Base-by-base conservation (phyloP, 148 eudicot genomes). In the Beta vulgaris region DNA sequence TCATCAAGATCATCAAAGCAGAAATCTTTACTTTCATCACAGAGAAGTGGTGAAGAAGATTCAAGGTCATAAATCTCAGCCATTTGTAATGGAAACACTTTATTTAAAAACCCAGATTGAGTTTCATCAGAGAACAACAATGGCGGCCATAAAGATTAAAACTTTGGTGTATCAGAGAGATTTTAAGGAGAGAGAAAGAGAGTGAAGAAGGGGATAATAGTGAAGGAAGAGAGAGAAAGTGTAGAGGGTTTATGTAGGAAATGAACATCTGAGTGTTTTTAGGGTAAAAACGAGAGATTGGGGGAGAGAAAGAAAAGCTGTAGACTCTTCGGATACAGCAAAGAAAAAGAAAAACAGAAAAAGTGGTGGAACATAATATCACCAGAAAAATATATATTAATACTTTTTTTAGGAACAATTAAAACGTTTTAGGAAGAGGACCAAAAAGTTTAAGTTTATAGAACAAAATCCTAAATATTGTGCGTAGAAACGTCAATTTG, bases 1-100 rank as follows among this genome's bases (percentile, higher is more conserved):
- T 62, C 85, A 75, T 66, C 82, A 76, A 78, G 78, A 86, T 87
- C 88, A 84, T 82, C 89, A 78, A 83, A 88, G 80, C 81, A 83
- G 61, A 87, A 73, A 71, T 75, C 80, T 42, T 79, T 75, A 75
- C 79, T 82, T 64, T 87, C 93, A 29, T 86, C 73, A 80, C 93
- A 87, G 34, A 82, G 82, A 59, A 89, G 85, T 79, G 48, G 74
- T 76, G 68, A 44, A 13, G 86, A 55, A 60, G 83, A 48, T 55
- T 75, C 78, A 35, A 59, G 71, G 73, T 82, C 91, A 74, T 79
- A 77, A 36, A 78, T 65, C 75, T 81, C 85, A 18, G 83, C 87
- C 97, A 91, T 91, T 77, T 21, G 53, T 28, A 18, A 15, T 79
- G 72, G 74, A 43, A 43, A 18, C 35, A 61, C 16, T 75, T 72